Evolutionary conservation across 345 rosid species (phyloP).

Genomic region (Eucalyptus paniculata): DNA sequence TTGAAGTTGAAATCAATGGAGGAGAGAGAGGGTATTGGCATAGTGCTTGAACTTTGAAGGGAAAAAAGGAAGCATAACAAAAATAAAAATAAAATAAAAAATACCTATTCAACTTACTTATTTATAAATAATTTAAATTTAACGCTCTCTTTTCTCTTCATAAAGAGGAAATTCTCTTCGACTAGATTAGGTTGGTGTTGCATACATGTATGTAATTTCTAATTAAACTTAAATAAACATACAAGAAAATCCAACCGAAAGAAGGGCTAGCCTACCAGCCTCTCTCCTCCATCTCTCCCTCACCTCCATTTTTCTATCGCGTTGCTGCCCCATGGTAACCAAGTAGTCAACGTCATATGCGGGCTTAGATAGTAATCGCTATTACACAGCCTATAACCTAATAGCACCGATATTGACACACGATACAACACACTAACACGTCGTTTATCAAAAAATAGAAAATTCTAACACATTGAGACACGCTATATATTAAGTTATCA

Average conservation of each 20-base stretch:
- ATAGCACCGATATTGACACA: accelerated
- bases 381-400: not conserved
- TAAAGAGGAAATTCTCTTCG: not conserved
- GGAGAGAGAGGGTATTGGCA: not conserved
- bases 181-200: not conserved
- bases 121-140: not conserved
- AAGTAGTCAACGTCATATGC: not conserved
- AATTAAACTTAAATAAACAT: not conserved
- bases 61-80: not conserved
- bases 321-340: not conserved
- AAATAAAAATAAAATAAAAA: not conserved
- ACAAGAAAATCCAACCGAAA: not conserved
- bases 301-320: not conserved
- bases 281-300: not conserved
- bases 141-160: not conserved
- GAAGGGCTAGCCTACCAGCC: not conserved
- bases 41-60: not conserved
- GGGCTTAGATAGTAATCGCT: not conserved
- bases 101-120: not conserved
- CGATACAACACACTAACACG: too few relatives aligned
- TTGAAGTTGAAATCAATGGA: not conserved
- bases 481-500: accelerated
- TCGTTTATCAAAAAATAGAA: too few relatives aligned
- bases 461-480: too few relatives aligned
- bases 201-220: not conserved